Evolutionary conservation across 1,284 basidiomycete species (phyloP).

Genomic region (Cutaneotrichosporon mucoides): DNA sequence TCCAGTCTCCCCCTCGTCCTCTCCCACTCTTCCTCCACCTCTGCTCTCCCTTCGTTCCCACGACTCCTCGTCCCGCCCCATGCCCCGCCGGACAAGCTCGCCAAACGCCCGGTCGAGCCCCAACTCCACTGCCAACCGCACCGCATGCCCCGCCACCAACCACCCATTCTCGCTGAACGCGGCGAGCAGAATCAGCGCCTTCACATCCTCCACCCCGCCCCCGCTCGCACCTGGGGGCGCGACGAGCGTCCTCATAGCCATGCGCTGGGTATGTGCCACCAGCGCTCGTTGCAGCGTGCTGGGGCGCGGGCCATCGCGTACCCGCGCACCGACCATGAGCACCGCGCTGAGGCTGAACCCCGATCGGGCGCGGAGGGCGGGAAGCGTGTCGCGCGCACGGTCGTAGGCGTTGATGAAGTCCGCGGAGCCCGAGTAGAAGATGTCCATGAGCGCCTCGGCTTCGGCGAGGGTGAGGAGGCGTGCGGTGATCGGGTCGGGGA

Average conservation of each 20-base stretch:
- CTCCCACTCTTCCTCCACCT: too few species aligned
- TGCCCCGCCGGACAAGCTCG: conserved; percentile 63
- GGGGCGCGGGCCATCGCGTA: conserved; percentile 61
- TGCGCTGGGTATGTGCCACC: conserved; percentile 66
- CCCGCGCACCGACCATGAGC: conserved; percentile 76
- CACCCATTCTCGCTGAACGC: conserved; percentile 86
- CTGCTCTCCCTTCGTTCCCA: too few species aligned
- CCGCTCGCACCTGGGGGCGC: conserved; percentile 71
- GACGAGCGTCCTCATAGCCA: conserved; percentile 74
- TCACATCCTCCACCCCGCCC: conserved; percentile 70
- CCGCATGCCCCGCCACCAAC: conserved; percentile 76
- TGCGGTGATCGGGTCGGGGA: conserved; percentile 24
- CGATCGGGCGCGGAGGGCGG: conserved; percentile 30
- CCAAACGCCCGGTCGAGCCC: conserved; percentile 83
- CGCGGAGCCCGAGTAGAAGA: conserved; percentile 76
- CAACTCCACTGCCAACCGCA: conserved; percentile 81
- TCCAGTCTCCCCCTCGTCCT: too few species aligned
- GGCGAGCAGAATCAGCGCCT: conserved; percentile 79
- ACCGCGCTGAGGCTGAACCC: conserved; percentile 57
- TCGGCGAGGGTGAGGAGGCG: conserved; percentile 67
- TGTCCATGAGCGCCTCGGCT: conserved; percentile 70
- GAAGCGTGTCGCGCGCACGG: conserved; percentile 65
- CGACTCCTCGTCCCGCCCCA: too few species aligned
- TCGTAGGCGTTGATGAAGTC: conserved; percentile 81
- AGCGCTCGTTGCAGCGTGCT: conserved; percentile 17